These are phyloP conservation scores for Alternaria gansuensis DNA, from an alignment of 2,329 filamentous ascomycete species.

Conservation along the genomic window DNA sequence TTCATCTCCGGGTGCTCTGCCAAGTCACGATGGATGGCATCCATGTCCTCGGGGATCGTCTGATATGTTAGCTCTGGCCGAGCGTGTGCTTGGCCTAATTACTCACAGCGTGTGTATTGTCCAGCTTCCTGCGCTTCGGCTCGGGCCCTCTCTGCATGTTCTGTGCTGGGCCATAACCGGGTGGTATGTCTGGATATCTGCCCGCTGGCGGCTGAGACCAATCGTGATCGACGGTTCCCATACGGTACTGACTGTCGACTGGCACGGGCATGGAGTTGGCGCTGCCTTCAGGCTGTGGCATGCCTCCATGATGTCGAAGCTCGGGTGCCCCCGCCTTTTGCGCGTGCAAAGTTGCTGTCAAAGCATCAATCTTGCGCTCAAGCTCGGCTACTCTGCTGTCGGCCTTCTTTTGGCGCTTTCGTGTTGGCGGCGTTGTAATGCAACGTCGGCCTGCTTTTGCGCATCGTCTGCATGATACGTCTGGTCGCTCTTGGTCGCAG, in stretches of 20 bases:
- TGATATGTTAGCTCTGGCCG: slow-evolving; percentile 22
- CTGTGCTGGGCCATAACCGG: slow-evolving; percentile 47
- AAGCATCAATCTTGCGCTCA: slow-evolving; percentile 89
- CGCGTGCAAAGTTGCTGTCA: slow-evolving; percentile 81
- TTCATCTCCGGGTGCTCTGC: slow-evolving; percentile 50
- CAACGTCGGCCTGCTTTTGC: slow-evolving; percentile 81
- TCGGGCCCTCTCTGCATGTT: slow-evolving; percentile 43
- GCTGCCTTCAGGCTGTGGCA: slow-evolving; percentile 34
- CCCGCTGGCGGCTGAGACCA: slow-evolving; percentile 34
- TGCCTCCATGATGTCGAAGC: slow-evolving; percentile 33
- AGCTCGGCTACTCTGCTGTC: slow-evolving; percentile 89
- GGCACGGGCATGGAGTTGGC: slow-evolving; percentile 23
- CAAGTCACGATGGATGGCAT: slow-evolving; percentile 49
- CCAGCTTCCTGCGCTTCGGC: slow-evolving; percentile 46
- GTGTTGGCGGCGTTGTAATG: slow-evolving; percentile 69
- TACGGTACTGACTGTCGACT: slow-evolving; percentile 38
- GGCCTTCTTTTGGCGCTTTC: slow-evolving; percentile 91
- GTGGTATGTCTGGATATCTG: slow-evolving; percentile 40
- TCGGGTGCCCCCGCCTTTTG: slow-evolving; percentile 46
- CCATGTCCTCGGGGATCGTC: slow-evolving; percentile 52
- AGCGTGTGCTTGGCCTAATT: neutral
- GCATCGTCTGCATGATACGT: slow-evolving; percentile 71
- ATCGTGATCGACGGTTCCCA: slow-evolving; percentile 43
- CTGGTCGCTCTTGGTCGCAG: slow-evolving; percentile 78
- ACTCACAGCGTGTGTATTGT: slow-evolving; percentile 43